Evolutionary conservation across 192 early-diverging fungal genomes (phyloP).

Genomic region (Coemansia javaensis): DNA sequence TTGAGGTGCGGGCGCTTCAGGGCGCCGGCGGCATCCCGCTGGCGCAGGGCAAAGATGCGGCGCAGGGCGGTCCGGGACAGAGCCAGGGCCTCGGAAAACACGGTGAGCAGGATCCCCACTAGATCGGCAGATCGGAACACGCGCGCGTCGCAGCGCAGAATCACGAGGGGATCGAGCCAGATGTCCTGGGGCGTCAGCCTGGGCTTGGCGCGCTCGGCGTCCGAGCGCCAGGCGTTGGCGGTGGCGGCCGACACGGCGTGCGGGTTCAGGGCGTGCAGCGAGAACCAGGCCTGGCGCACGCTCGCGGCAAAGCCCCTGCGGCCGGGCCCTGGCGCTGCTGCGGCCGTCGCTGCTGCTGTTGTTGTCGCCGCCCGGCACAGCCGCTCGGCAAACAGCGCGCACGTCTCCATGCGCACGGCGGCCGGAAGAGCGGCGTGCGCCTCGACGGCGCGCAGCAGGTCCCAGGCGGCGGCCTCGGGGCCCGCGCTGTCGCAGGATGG

Average conservation of each 20-base stretch:
- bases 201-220: constrained; percentile 22
- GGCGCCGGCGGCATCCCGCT: constrained; percentile 13
- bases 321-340: not conserved
- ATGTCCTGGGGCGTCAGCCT: constrained; percentile 39
- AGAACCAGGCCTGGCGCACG: constrained; percentile 36
- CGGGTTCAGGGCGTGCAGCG: constrained; percentile 27
- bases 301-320: constrained; percentile 17
- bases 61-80: constrained; percentile 47
- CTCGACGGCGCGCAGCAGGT: constrained; percentile 10
- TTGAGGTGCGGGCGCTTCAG: constrained; percentile 38
- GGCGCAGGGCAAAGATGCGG: constrained; percentile 30
- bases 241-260: constrained; percentile 33
- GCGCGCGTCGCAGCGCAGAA: constrained; percentile 54
- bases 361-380: constrained; percentile 24
- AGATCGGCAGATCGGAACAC: constrained; percentile 52
- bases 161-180: constrained; percentile 54
- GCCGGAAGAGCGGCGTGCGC: constrained; percentile 16
- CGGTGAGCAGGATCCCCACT: constrained; percentile 27
- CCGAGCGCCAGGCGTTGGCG: constrained; percentile 28
- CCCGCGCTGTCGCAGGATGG: too few relatives aligned
- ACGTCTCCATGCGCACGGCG: constrained; percentile 31
- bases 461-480: not conserved
- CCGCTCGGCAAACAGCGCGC: constrained; percentile 14
- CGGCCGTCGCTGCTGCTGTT: too few relatives aligned
- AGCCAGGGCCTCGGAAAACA: constrained; percentile 39